These are phyloP conservation scores for Eucalyptus sideroxylon DNA, from an alignment of 345 rosid genomes.

Conservation along the genomic window DNA sequence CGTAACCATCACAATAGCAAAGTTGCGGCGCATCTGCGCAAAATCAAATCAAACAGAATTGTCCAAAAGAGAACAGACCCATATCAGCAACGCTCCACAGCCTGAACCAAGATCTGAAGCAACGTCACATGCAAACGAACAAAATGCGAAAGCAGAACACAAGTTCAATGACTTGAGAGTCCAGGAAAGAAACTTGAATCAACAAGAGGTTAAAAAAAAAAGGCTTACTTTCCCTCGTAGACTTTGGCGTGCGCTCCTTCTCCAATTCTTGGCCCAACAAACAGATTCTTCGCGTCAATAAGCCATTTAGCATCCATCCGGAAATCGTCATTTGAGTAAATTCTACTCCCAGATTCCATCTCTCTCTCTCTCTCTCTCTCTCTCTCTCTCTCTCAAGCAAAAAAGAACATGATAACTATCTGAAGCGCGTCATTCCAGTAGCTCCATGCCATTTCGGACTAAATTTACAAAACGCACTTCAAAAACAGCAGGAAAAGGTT, in stretches of 20 bases:
- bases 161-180: background rate
- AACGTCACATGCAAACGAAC: background rate
- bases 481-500: background rate
- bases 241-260: conserved; percentile 99
- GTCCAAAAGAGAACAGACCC: background rate
- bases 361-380: background rate
- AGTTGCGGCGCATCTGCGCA: background rate
- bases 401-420: background rate
- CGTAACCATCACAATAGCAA: background rate
- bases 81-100: background rate
- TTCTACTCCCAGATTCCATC: conserved; percentile 71
- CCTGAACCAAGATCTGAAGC: background rate
- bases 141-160: background rate
- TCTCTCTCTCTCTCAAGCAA: background rate
- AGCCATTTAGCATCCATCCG: conserved; percentile 67
- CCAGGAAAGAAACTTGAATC: background rate
- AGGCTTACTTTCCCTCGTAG: conserved; percentile 89
- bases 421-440: background rate
- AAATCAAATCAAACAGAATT: background rate
- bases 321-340: conserved; percentile 32
- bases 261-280: conserved; percentile 94
- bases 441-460: background rate
- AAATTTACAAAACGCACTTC: background rate
- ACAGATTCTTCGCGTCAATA: conserved; percentile 84
- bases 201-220: background rate